Conservation (phyloP, 1,139 yeast species). For the Nematodospora anomalae region DNA sequence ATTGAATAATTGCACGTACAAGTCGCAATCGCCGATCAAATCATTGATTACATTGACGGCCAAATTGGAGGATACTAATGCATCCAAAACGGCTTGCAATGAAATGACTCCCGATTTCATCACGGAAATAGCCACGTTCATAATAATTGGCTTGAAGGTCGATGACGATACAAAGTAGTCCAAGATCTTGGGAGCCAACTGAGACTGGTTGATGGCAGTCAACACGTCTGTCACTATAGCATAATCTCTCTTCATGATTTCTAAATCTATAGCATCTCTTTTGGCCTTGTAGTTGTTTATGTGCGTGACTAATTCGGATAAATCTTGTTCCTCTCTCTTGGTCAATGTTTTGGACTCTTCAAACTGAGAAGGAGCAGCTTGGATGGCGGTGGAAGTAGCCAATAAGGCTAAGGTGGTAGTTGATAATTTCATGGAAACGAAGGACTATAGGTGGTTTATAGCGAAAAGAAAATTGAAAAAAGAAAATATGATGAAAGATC, state of each 20-base stretch:
- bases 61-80: constrained; percentile 42
- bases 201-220: constrained; percentile 38
- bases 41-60: constrained; percentile 37
- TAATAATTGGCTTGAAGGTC: constrained; percentile 38
- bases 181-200: constrained; percentile 39
- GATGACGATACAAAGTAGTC: constrained; percentile 35
- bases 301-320: constrained; percentile 22
- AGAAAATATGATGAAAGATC: background rate
- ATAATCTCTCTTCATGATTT: constrained; percentile 32
- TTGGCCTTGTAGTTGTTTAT: constrained; percentile 28
- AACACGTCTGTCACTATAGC: constrained; percentile 45
- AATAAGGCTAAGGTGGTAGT: constrained; percentile 30
- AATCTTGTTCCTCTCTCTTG: constrained; percentile 15
- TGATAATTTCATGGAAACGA: constrained; percentile 27
- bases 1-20: constrained; percentile 39
- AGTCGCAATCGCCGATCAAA: constrained; percentile 42
- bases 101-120: constrained; percentile 35
- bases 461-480: background rate
- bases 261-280: constrained; percentile 31
- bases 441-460: background rate
- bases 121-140: constrained; percentile 31
- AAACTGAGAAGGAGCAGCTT: constrained; percentile 29
- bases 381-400: constrained; percentile 25
- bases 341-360: constrained; percentile 11
- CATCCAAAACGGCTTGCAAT: constrained; percentile 35